Conservation (phyloP, 2,329 filamentous ascomycete genomes). For the Ascosphaera apis region DNA sequence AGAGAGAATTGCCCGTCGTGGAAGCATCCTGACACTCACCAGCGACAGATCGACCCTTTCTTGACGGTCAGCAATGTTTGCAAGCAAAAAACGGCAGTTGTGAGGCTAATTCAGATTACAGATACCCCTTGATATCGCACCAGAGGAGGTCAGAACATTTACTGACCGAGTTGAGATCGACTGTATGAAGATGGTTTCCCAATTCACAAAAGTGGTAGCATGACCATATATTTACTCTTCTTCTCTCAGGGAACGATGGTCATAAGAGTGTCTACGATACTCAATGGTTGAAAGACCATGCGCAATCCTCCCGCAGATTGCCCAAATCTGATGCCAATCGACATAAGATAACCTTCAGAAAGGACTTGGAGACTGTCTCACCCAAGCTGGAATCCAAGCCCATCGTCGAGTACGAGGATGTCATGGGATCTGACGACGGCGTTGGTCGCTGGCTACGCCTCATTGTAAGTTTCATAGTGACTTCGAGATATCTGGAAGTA, state of each 20-base stretch:
- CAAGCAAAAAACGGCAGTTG: conserved; percentile 2
- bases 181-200: background rate
- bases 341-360: background rate
- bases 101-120: conserved; percentile 10
- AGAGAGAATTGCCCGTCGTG: conserved; percentile 52
- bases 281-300: conserved; percentile 34
- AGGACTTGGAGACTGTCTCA: conserved; percentile 16
- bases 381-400: conserved; percentile 27
- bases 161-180: conserved; percentile 1
- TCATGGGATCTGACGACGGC: conserved; percentile 34
- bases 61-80: conserved; percentile 21
- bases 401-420: conserved; percentile 33
- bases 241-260: conserved; percentile 24
- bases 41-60: conserved; percentile 46
- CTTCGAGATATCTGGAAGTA: background rate
- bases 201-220: background rate
- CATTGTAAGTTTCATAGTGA: conserved; percentile 20
- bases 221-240: background rate
- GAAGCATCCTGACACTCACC: conserved; percentile 45
- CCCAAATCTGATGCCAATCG: background rate
- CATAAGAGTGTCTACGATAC: conserved; percentile 47
- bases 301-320: background rate
- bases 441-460: conserved; percentile 39
- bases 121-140: conserved; percentile 24
- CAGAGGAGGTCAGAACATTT: conserved; percentile 10